Conservation (phyloP, 768 basidiomycete species). For the Trametes sanguinea region DNA sequence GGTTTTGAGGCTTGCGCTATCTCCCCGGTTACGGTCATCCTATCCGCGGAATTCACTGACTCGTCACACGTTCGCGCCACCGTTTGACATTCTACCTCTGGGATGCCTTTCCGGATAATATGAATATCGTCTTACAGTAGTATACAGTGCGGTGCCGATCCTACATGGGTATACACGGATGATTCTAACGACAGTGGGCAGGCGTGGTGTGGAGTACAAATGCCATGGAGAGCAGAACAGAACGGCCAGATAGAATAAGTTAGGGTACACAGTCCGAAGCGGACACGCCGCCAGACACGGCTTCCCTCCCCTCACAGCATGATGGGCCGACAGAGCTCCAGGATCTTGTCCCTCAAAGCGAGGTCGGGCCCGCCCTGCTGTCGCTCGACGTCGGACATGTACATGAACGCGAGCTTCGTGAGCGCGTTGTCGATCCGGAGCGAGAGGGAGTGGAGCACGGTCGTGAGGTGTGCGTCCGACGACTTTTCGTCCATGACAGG, state of each 20-base stretch:
- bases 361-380: slow-evolving; percentile 15
- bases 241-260: slow-evolving; percentile 15
- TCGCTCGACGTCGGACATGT: slow-evolving; percentile 18
- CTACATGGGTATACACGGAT: slow-evolving; percentile 24
- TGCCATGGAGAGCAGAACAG: not conserved
- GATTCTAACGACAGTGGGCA: slow-evolving; percentile 11
- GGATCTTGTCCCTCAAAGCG: slow-evolving; percentile 17
- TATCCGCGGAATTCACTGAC: too few relatives aligned
- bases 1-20: too few relatives aligned
- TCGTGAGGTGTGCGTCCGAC: slow-evolving; percentile 69
- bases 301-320: slow-evolving; percentile 1
- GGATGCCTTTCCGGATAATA: not conserved
- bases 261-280: slow-evolving; percentile 6
- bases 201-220: slow-evolving; percentile 14
- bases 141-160: slow-evolving; percentile 13
- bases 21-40: too few relatives aligned
- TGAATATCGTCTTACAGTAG: slow-evolving; percentile 16
- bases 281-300: not conserved
- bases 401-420: slow-evolving; percentile 26
- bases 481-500: slow-evolving; percentile 69
- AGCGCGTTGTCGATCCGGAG: slow-evolving; percentile 75
- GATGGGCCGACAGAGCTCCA: slow-evolving; percentile 19
- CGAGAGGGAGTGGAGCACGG: slow-evolving; percentile 75
- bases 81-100: not conserved
- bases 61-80: too few relatives aligned